These are phyloP conservation scores for Leishmania turanica DNA, from an alignment of 208 protist species.

Conservation along the genomic window DNA sequence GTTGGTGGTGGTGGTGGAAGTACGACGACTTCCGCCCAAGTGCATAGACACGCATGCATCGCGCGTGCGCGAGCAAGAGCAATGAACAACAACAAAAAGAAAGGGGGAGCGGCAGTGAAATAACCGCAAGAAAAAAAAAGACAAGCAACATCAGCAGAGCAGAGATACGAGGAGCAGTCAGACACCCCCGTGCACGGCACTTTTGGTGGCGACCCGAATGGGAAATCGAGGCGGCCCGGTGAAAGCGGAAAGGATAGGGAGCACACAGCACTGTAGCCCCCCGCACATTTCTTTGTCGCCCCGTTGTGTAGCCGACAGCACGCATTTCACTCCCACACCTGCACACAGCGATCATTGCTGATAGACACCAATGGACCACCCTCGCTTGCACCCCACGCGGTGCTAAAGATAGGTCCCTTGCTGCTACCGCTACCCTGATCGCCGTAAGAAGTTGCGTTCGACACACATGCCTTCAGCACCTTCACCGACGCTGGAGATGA, in stretches of 20 bases:
- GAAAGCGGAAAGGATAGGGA: background rate
- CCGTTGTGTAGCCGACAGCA: background rate
- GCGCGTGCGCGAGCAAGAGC: background rate
- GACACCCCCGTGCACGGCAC: background rate
- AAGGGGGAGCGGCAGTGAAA: background rate
- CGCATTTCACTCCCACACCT: slow-evolving; percentile 34
- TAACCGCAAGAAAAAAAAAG: background rate
- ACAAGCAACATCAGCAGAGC: background rate
- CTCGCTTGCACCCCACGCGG: slow-evolving; percentile 40
- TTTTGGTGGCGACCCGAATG: background rate
- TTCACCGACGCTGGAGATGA: slow-evolving; percentile 12
- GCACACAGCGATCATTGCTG: slow-evolving; percentile 29
- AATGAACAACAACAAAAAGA: background rate
- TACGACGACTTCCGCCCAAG: background rate
- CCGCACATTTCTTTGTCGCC: background rate
- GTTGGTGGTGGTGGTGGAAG: background rate
- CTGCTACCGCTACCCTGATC: slow-evolving; percentile 6
- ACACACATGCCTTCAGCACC: slow-evolving; percentile 18
- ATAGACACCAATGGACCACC: slow-evolving; percentile 31
- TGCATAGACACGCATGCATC: background rate
- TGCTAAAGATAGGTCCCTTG: slow-evolving; percentile 38
- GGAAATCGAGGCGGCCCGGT: background rate
- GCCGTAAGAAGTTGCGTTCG: background rate
- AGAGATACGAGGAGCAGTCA: background rate
- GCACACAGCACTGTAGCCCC: background rate